Base-by-base conservation (phyloP, 441 rosid species). In the Adansonia gregorii region DNA sequence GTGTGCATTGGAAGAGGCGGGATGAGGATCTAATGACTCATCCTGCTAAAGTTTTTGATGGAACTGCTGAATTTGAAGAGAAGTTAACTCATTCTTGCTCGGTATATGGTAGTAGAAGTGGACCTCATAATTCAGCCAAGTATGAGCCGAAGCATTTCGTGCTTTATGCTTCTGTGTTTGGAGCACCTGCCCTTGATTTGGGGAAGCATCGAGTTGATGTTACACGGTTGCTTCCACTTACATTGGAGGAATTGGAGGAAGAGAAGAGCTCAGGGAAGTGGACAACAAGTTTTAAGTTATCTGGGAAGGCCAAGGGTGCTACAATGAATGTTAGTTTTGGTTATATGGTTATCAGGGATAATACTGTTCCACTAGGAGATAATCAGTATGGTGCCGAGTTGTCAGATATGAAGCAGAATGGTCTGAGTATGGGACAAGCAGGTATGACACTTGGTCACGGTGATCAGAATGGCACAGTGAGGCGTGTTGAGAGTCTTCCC, bases 151-250 rank as follows among this genome's bases (percentile, higher is more conserved):
- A 91, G 79, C 97, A 92, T 88, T 95, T 91, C 87, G 85, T 92
- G 90, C 88, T 95, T 41, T 92, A 87, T 78, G 93, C 86, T 27
- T 81, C 91, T 52, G 81, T 85, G 74, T 80, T 84, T 76, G 90
- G 88, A 78, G 80, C 85, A 15, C 91, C 88, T 0, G 97, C 88
- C 73, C 85, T 92, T 85, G 96, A 93, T 86, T 79, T 95, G 83
- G 99, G 99, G 61, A 95, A 93, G 89, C 98, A 95, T 79, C 91
- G 94, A 75, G 89, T 95, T 80, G 99, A 95, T 59, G 94, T 95
- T 77, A 91, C 98, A 0, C 91, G 90, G 80, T 81, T 95, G 84
- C 97, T 95, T 82, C 99, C 99, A 64, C 90, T 92, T 76, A 91
- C 98, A 12, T 81, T 95, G 81, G 99, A 95, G 86, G 99, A 93